Base-by-base conservation (phyloP, 352 stramenopile genomes). In the Lagenidium giganteum region DNA sequence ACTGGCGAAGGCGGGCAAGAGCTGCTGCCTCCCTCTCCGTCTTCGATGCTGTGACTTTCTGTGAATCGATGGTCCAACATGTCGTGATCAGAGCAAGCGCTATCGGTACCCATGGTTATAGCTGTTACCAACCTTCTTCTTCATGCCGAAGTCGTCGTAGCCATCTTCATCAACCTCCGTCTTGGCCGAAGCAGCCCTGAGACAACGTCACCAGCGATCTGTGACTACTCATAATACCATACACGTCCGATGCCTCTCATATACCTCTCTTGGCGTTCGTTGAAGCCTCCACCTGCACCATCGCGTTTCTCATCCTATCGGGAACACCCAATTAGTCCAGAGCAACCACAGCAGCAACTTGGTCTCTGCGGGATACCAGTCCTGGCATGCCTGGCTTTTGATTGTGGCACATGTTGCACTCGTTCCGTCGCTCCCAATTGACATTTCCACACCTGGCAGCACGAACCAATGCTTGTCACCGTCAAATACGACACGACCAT, bases 331-430 rank as follows among this genome's bases (percentile, higher is more conserved):
- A n/a, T n/a, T n/a, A n/a, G n/a, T n/a, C 25, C 12, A 57, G 2
- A 36, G 12, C 11, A 42, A 42, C 5, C 41, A 8, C 8, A 12
- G 43, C 1, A 39, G n/a, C 9, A 30, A 3, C 8, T 13, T 47
- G 24, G 28, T 16, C 1, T 47, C 14, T 46, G 42, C 16, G 14
- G 5, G 5, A 13, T 27, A 89, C 79, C 46, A 67, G 44, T 40
- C 71, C 76, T 23, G 61, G 18, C 65, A 87, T 78, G 9, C 75
- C 73, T 18, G 82, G 69, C 58, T 93, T 93, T 2, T 72, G 36
- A 44, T 61, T 79, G 40, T 93, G 92, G 68, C 82, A 93, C 46
- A 93, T 92, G 41, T 93, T 93, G 61, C 82, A 93, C 64, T 92
- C 82, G 21, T 61, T 67, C 0, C 82, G 72, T 34, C 82, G 77